Percentiles rank a stretch among this genome's conserved stretches.
Conservation (phyloP, 129 eudicot species). For the Flaveria linearis region DNA sequence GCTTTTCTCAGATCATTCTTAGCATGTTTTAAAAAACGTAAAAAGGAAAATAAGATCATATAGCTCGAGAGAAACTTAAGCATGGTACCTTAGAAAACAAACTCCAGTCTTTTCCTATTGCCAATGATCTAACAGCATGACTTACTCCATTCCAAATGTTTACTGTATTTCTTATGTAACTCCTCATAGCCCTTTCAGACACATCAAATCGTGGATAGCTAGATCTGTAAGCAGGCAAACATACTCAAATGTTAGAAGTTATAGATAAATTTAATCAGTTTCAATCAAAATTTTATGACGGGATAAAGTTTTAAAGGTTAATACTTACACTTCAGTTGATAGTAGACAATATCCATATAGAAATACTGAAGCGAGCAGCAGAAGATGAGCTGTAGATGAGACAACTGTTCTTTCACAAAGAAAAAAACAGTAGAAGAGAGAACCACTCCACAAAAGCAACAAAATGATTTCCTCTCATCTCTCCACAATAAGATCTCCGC, state of each 20-base stretch:
- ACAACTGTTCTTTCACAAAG: slow-evolving; percentile 65
- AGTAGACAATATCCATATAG: slow-evolving; percentile 46
- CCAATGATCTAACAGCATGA: slow-evolving; percentile 46
- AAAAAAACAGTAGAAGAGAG: slow-evolving; percentile 76
- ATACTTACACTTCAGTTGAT: slow-evolving; percentile 60
- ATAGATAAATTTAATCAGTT: not conserved
- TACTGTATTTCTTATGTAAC: slow-evolving; percentile 29
- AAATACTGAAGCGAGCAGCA: slow-evolving; percentile 44
- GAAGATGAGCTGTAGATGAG: slow-evolving; percentile 66
- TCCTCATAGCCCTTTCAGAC: slow-evolving; percentile 54
- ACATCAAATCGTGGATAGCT: slow-evolving; percentile 43
- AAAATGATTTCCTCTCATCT: slow-evolving; percentile 80
- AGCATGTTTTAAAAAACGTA: slow-evolving; percentile 9
- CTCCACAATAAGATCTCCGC: slow-evolving; percentile 92
- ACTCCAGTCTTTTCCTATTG: slow-evolving; percentile 69
- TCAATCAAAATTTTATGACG: slow-evolving; percentile 11
- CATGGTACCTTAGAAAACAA: slow-evolving; percentile 61
- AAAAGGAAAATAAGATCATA: not conserved
- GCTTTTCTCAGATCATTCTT: not conserved
- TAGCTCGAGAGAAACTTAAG: not conserved
- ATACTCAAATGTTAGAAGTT: slow-evolving; percentile 16
- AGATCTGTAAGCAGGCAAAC: slow-evolving; percentile 15
- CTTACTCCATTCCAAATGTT: slow-evolving; percentile 47
- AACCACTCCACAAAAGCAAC: slow-evolving; percentile 52
- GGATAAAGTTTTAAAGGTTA: not conserved